Percentiles rank a stretch among this genome's conserved stretches.
Conservation (phyloP, 495 filamentous ascomycete genomes). For the Pseudevernia furfuracea region DNA sequence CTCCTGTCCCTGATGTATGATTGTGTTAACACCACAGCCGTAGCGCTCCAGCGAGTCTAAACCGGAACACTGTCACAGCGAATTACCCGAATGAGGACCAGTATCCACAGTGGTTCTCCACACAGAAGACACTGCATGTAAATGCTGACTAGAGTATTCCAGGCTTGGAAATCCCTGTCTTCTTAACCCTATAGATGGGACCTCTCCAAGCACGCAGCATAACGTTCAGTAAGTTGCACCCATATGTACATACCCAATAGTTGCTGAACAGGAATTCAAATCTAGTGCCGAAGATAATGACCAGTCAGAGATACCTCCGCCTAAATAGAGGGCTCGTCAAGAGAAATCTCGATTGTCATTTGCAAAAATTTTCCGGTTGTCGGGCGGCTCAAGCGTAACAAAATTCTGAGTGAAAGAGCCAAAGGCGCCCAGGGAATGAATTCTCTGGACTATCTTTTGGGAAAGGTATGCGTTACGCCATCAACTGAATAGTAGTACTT, state of each 20-base stretch:
- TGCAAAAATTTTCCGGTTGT: neutral
- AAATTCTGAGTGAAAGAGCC: neutral
- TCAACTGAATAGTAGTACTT: no score
- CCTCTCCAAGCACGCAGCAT: neutral
- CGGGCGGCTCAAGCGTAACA: neutral
- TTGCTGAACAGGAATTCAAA: neutral
- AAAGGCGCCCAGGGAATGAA: no score
- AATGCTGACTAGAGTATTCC: neutral
- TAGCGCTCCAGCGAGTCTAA: neutral
- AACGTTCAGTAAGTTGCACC: neutral
- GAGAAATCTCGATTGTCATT: neutral
- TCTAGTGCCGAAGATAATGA: neutral
- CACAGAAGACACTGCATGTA: neutral
- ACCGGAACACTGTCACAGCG: neutral
- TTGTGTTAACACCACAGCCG: neutral
- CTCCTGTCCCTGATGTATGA: neutral
- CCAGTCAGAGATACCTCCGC: neutral
- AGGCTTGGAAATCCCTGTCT: neutral
- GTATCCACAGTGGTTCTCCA: neutral
- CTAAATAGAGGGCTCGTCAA: neutral
- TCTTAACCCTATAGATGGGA: neutral
- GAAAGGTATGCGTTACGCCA: no score
- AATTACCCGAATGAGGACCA: neutral
- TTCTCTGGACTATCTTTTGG: no score
- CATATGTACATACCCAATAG: neutral